A percentile compares a stretch with the other conserved stretches of the same genome.
These are phyloP conservation scores for Ustilago xerochloae DNA, from an alignment of 1,284 basidiomycete species.

Conservation along the genomic window DNA sequence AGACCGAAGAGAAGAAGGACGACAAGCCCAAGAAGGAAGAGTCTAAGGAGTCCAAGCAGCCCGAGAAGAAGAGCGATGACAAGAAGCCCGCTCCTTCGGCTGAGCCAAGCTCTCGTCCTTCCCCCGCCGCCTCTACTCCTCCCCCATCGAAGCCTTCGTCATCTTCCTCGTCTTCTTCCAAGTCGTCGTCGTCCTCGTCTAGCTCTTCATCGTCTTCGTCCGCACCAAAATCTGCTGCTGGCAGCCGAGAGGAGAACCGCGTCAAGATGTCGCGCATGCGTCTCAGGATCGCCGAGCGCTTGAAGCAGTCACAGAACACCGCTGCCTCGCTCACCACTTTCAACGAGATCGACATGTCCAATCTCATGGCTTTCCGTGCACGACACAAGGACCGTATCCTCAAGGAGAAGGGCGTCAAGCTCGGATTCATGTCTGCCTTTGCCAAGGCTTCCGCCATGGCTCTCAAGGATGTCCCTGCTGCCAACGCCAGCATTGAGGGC, in stretches of 20 bases:
- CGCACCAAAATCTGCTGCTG: conserved; percentile 46
- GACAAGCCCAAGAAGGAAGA: conserved; percentile 69
- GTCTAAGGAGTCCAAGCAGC: conserved; percentile 61
- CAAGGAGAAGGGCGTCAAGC: conserved; percentile 93
- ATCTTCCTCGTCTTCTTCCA: conserved; percentile 23
- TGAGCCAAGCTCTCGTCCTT: conserved; percentile 25
- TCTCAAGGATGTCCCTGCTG: conserved; percentile 89
- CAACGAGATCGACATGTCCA: conserved; percentile 99
- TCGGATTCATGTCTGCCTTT: conserved; percentile 99
- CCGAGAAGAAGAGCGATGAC: conserved; percentile 68
- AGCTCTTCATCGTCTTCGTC: conserved; percentile 20
- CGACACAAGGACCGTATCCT: conserved; percentile 93
- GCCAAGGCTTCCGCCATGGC: conserved; percentile 87
- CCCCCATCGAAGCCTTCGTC: conserved; percentile 33
- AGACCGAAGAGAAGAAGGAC: conserved; percentile 58
- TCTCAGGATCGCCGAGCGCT: conserved; percentile 91
- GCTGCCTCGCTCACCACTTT: conserved; percentile 97
- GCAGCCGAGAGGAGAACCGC: conserved; percentile 82
- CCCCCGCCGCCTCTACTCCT: conserved; percentile 22
- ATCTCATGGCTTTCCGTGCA: conserved; percentile 90
- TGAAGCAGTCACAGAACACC: conserved; percentile 98
- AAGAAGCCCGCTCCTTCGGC: conserved; percentile 62
- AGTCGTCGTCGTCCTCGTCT: conserved; percentile 5
- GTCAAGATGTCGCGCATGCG: conserved; percentile 80
- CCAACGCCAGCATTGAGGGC: conserved; percentile 91